Evolutionary conservation across 2,329 filamentous ascomycete genomes (phyloP).

Genomic region (Clonostachys chloroleuca): DNA sequence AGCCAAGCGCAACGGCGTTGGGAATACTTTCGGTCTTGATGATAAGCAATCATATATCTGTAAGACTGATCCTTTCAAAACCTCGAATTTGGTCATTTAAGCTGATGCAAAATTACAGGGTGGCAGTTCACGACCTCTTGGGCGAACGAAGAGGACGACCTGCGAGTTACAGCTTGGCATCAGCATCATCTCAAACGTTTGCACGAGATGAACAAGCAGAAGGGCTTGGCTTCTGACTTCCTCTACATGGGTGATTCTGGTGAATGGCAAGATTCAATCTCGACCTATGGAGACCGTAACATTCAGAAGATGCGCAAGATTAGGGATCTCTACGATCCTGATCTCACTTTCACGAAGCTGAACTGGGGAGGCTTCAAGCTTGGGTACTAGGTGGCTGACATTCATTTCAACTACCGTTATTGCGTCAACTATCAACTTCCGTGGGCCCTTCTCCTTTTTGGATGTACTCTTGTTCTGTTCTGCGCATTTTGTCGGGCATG

Average conservation of each 20-base stretch:
- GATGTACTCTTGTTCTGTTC: no score
- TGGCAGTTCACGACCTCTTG: constrained; percentile 32
- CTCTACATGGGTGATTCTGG: constrained; percentile 10
- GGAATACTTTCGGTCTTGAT: not conserved
- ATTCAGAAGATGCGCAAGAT: constrained; percentile 21
- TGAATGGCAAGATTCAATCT: constrained; percentile 27
- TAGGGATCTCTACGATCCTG: constrained; percentile 22
- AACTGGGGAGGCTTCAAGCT: constrained; percentile 28
- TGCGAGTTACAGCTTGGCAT: constrained; percentile 24
- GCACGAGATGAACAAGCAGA: constrained; percentile 20
- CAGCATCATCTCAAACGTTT: constrained; percentile 16
- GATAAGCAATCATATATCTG: not conserved
- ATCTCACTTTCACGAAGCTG: constrained; percentile 17
- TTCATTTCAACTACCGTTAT: no score
- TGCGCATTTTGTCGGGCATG: no score
- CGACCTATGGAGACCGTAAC: constrained; percentile 22
- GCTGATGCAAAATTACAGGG: constrained; percentile 15
- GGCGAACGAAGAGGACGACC: constrained; percentile 24
- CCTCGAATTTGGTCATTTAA: not conserved
- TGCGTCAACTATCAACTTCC: no score
- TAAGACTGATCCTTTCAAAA: not conserved
- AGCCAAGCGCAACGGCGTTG: not conserved
- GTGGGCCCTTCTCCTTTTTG: no score
- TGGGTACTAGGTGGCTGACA: constrained; percentile 1
- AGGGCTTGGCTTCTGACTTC: constrained; percentile 23